Conservation (phyloP, 2,329 filamentous ascomycete species). For the Parasarocladium wereldwijsianum region DNA sequence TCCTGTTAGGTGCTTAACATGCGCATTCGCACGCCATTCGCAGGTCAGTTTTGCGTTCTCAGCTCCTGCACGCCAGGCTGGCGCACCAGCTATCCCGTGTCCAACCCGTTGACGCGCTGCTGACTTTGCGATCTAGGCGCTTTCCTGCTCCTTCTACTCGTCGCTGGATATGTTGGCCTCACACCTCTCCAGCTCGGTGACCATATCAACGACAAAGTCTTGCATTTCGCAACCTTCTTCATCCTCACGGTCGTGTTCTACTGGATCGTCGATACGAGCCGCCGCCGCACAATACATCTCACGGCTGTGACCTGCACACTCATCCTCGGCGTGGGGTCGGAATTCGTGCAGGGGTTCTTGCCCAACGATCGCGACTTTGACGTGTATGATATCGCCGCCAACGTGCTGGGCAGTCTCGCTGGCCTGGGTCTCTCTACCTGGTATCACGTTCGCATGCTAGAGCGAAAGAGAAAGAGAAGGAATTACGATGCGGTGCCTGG, state of each 20-base stretch:
- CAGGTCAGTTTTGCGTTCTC: slow-evolving; percentile 56
- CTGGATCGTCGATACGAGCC: slow-evolving; percentile 88
- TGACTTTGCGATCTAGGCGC: slow-evolving; percentile 31
- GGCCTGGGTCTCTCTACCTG: slow-evolving; percentile 65
- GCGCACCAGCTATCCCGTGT: neutral
- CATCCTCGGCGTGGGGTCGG: slow-evolving; percentile 55
- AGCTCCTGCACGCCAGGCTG: neutral
- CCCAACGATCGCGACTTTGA: slow-evolving; percentile 62
- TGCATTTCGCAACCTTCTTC: slow-evolving; percentile 85
- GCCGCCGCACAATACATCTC: slow-evolving; percentile 70
- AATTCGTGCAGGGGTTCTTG: slow-evolving; percentile 61
- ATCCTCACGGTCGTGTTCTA: slow-evolving; percentile 78
- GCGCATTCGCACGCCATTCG: slow-evolving; percentile 80
- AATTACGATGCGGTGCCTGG: slow-evolving; percentile 57
- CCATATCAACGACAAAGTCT: slow-evolving; percentile 72
- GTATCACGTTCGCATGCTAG: slow-evolving; percentile 94
- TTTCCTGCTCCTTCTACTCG: slow-evolving; percentile 56
- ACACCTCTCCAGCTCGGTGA: slow-evolving; percentile 41
- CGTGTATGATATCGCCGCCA: slow-evolving; percentile 74
- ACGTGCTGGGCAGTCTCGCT: slow-evolving; percentile 61
- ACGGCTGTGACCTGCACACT: slow-evolving; percentile 70
- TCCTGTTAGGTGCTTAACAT: slow-evolving; percentile 38
- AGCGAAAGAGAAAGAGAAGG: slow-evolving; percentile 63
- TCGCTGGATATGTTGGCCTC: slow-evolving; percentile 69
- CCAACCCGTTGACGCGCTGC: neutral